Evolutionary conservation across 2,329 filamentous ascomycete genomes (phyloP).

Genomic region (Cordyceps tenuipes): DNA sequence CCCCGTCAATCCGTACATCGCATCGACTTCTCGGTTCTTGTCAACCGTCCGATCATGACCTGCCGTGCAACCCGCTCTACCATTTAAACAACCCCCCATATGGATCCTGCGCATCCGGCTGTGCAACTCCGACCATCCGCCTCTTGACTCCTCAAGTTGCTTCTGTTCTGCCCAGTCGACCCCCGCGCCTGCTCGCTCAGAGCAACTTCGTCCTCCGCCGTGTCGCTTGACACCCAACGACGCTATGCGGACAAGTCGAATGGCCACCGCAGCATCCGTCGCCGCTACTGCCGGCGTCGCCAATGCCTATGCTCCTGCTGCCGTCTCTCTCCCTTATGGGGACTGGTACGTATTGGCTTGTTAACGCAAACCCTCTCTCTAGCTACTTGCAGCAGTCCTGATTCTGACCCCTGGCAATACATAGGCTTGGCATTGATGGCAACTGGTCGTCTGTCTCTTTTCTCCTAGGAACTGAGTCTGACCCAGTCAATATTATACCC

Average conservation of each 20-base stretch:
- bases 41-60: background rate
- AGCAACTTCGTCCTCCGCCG: background rate
- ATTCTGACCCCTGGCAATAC: background rate
- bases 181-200: background rate
- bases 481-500: conserved; percentile 35
- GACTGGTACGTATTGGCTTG: conserved; percentile 4
- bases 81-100: conserved; percentile 1
- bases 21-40: background rate
- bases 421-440: conserved; percentile 57
- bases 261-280: conserved; percentile 4
- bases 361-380: background rate
- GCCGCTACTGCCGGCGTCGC: conserved; percentile 4
- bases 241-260: conserved; percentile 10
- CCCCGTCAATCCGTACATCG: background rate
- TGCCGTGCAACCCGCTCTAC: background rate
- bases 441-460: conserved; percentile 64
- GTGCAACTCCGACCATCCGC: background rate
- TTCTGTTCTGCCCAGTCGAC: background rate
- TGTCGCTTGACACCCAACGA: conserved; percentile 6
- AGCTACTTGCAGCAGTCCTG: too few relatives aligned
- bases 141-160: background rate
- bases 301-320: conserved; percentile 4
- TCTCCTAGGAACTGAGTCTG: conserved; percentile 31
- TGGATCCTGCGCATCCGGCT: conserved; percentile 8
- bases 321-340: conserved; percentile 3